Conservation (phyloP, 1,284 basidiomycete genomes). For the Hemileia vastatrix region DNA sequence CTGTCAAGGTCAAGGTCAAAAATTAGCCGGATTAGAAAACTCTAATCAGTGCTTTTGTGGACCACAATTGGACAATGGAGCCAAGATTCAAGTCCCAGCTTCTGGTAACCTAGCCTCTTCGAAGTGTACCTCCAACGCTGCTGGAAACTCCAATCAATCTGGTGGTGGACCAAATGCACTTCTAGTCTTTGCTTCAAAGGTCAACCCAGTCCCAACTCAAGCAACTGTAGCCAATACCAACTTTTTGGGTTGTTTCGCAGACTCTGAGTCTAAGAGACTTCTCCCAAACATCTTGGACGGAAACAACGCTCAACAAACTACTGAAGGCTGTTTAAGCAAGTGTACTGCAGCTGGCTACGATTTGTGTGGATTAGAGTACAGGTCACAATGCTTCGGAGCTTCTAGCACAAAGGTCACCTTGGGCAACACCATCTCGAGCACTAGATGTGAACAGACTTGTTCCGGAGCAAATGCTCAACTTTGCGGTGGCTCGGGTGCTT, state of each 20-base stretch:
- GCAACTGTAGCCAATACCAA: not conserved
- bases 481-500: not conserved
- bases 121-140: not conserved
- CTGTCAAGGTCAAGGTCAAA: not conserved
- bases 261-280: not conserved
- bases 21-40: not conserved
- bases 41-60: not conserved
- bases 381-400: no score
- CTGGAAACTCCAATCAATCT: not conserved
- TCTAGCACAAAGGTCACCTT: no score
- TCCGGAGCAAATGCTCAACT: not conserved
- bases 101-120: not conserved
- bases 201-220: not conserved
- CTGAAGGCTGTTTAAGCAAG: no score
- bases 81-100: not conserved
- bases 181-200: not conserved
- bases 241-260: not conserved
- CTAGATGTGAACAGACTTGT: no score
- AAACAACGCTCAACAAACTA: no score
- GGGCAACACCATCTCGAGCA: no score
- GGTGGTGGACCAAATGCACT: not conserved
- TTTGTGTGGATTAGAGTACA: no score
- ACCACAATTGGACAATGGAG: not conserved
- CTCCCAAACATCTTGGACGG: no score
- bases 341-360: no score